Percentiles rank a stretch among this genome's conserved stretches.
These are phyloP conservation scores for Tricholoma sp. DNA, from an alignment of 768 basidiomycete genomes.

Conservation along the genomic window DNA sequence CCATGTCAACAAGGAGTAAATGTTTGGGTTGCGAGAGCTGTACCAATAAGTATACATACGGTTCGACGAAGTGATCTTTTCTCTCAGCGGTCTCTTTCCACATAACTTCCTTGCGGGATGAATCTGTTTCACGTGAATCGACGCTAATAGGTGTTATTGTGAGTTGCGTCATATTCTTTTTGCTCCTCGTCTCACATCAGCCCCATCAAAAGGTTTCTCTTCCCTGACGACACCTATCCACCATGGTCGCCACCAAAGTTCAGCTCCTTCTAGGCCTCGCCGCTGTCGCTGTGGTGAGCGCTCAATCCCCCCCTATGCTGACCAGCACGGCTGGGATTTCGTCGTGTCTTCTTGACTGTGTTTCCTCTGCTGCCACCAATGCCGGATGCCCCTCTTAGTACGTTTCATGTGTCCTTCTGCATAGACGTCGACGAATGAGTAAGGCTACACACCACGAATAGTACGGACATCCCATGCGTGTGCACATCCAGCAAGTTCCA, in stretches of 20 bases:
- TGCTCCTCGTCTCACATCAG: background rate
- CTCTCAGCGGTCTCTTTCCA: too few relatives aligned
- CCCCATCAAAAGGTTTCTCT: background rate
- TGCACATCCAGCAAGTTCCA: slow-evolving; percentile 37
- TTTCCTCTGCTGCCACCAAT: background rate
- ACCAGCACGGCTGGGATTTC: background rate
- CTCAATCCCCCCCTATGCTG: background rate
- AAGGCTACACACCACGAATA: slow-evolving; percentile 12
- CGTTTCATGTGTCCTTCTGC: background rate
- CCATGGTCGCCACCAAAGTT: background rate
- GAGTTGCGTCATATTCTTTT: background rate
- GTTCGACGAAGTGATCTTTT: too few relatives aligned
- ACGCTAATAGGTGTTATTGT: too few relatives aligned
- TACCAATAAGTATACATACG: too few relatives aligned
- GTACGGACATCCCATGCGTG: slow-evolving; percentile 34
- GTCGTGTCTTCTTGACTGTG: background rate
- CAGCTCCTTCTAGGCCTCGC: background rate
- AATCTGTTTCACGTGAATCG: too few relatives aligned
- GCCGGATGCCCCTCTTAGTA: background rate
- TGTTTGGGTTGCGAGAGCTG: too few relatives aligned
- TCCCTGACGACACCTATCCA: background rate
- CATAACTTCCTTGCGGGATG: too few relatives aligned
- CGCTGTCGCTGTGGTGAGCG: background rate
- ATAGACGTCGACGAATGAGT: background rate
- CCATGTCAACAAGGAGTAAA: too few relatives aligned